Percentiles rank a stretch among this genome's conserved stretches.
Conservation (phyloP, 345 rosid genomes). For the Garcia nutans region DNA sequence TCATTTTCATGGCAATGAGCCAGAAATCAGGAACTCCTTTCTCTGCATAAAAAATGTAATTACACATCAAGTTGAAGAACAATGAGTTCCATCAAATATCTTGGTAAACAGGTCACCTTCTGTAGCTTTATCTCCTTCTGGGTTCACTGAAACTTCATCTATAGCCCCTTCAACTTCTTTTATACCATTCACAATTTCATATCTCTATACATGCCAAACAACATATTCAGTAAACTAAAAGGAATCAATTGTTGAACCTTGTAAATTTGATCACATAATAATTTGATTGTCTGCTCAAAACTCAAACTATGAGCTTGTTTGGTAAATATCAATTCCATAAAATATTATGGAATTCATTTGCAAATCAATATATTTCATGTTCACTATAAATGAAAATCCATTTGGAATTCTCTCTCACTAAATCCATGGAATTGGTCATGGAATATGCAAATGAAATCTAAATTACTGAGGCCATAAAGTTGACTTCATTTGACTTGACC, state of each 20-base stretch:
- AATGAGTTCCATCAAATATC: not conserved
- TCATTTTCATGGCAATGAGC: conserved; percentile 25
- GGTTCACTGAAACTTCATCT: not conserved
- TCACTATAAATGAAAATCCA: too few relatives aligned
- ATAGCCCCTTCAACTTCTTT: conserved; percentile 23
- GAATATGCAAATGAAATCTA: too few relatives aligned
- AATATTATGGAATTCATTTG: too few relatives aligned
- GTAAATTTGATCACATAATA: not conserved
- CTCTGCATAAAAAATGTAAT: conserved; percentile 11
- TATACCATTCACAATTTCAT: conserved; percentile 23
- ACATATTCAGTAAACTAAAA: not conserved
- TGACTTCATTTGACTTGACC: too few relatives aligned
- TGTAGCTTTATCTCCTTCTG: conserved; percentile 9
- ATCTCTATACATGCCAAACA: conserved; percentile 13
- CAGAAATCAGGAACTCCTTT: conserved; percentile 29
- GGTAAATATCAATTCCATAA: too few relatives aligned
- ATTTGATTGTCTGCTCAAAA: not conserved
- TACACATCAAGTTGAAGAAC: not conserved
- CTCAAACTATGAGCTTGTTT: not conserved
- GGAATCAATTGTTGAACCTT: not conserved
- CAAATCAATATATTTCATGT: too few relatives aligned
- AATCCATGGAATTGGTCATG: too few relatives aligned
- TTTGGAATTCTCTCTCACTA: too few relatives aligned
- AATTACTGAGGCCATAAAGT: too few relatives aligned
- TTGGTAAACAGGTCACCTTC: not conserved